Conservation (phyloP, 2,329 filamentous ascomycete species). For the Mycosphaerella sp. region DNA sequence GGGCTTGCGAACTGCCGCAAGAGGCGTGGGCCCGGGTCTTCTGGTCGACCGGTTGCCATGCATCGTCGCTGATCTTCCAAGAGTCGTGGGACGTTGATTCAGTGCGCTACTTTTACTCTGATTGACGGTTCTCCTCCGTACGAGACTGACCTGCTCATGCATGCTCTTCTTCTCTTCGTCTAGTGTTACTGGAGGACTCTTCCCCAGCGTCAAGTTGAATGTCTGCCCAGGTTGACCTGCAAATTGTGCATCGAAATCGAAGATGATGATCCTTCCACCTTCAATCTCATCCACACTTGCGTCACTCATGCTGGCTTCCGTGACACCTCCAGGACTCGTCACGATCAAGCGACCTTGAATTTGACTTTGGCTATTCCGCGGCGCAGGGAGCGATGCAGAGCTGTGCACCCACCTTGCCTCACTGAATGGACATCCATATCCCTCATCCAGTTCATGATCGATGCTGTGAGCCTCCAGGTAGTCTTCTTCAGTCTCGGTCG, state of each 20-base stretch:
- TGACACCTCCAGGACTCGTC: conserved; percentile 34
- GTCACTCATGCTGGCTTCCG: conserved; percentile 27
- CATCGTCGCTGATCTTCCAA: conserved; percentile 34
- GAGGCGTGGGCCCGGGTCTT: conserved; percentile 17
- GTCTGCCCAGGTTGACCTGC: conserved; percentile 36
- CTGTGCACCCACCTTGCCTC: conserved; percentile 35
- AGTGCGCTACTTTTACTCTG: conserved; percentile 31
- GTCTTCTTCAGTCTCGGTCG: conserved; percentile 28
- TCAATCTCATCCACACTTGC: conserved; percentile 34
- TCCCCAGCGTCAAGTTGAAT: conserved; percentile 33
- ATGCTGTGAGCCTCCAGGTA: conserved; percentile 35
- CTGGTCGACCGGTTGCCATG: conserved; percentile 20
- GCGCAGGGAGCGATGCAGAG: conserved; percentile 26
- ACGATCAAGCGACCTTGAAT: conserved; percentile 34
- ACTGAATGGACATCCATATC: conserved; percentile 35
- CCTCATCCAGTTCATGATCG: conserved; percentile 36
- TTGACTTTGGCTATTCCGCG: conserved; percentile 22
- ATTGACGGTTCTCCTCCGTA: conserved; percentile 34
- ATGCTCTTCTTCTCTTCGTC: conserved; percentile 34
- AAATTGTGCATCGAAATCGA: conserved; percentile 25
- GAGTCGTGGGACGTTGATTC: conserved; percentile 29
- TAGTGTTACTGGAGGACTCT: conserved; percentile 31
- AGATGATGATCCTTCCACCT: conserved; percentile 35
- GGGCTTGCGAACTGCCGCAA: not conserved
- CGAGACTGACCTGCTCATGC: conserved; percentile 33